Conservation (phyloP, 148 eudicot species). For the Nyssa sinensis region DNA sequence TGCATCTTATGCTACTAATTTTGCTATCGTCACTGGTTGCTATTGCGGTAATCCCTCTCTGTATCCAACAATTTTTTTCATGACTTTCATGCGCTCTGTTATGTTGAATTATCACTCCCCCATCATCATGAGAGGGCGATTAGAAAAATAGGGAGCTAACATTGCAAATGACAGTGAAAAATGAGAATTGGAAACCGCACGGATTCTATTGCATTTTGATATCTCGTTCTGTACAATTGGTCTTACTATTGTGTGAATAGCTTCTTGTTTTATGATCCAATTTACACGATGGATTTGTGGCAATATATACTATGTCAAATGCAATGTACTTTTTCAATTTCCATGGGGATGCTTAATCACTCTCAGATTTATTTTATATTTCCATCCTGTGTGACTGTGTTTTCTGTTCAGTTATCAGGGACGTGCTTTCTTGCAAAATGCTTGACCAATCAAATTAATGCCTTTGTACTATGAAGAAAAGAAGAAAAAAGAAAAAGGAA, state of each 20-base stretch:
- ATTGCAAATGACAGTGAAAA: too few species aligned
- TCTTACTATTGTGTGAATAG: too few species aligned
- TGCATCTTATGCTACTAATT: constrained; percentile 83
- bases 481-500: not conserved
- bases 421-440: not conserved
- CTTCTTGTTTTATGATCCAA: too few species aligned
- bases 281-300: too few species aligned
- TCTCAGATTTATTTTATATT: too few species aligned
- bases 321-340: not conserved
- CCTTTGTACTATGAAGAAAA: not conserved
- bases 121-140: too few species aligned
- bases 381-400: not conserved
- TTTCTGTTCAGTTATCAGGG: not conserved
- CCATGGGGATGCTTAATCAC: too few species aligned
- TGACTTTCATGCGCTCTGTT: not conserved
- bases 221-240: too few species aligned
- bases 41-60: constrained; percentile 64
- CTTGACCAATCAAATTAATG: not conserved
- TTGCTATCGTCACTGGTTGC: constrained; percentile 73
- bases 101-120: not conserved
- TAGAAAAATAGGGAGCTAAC: too few species aligned
- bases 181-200: too few species aligned
- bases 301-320: too few species aligned
- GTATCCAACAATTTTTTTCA: not conserved
- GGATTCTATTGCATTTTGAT: too few species aligned